Base-by-base conservation (phyloP, 768 basidiomycete genomes). In the Lentinus brumalis region DNA sequence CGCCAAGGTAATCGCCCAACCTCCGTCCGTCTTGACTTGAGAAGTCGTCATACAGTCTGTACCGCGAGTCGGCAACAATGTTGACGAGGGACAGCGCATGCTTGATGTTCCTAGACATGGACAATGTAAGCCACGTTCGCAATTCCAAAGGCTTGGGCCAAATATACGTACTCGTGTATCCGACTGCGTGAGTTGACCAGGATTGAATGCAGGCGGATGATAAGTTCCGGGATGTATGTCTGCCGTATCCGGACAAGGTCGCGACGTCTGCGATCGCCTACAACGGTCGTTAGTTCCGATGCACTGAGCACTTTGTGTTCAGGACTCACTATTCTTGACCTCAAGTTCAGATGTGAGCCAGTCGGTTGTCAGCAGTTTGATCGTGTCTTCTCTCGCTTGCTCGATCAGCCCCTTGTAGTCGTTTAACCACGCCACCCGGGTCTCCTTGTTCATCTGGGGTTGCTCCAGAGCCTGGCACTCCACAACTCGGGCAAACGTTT, bases 11-110 rank as follows among this genome's bases (percentile, higher is more conserved):
- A 59, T 88, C 88, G 8, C 79, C 81, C 46, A 97, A 72, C 59
- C 83, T 76, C 42, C 84, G 78, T 8, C 86, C 86, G 31, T 83
- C 81, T 49, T 82, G 79, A 51, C 79, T 79, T 29, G 89, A 78
- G 73, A 96, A 97, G 72, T 94, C 94, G 64, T 91, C 86, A 68
- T 95, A 94, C 14, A 97, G 74, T 66, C 85, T 85, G 74, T 92
- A 91, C 46, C 91, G 83, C 61, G 93, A 92, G 71, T 95, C 93
- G 0, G 94, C 94, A 6, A 98, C 88, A 35, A 91, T 78, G 65
- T 91, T 94, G n/a, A 86, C 86, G 5, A 98, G 80, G 47, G 88
- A 79, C 60, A 98, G 74, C 0, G 89, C 86, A 9, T 83, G 82
- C 65, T 89, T 86, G 31, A 96, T 77, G 73, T 92, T 90, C 56